Conservation (phyloP, 2,329 filamentous ascomycete species). For the Claviceps spartinae region DNA sequence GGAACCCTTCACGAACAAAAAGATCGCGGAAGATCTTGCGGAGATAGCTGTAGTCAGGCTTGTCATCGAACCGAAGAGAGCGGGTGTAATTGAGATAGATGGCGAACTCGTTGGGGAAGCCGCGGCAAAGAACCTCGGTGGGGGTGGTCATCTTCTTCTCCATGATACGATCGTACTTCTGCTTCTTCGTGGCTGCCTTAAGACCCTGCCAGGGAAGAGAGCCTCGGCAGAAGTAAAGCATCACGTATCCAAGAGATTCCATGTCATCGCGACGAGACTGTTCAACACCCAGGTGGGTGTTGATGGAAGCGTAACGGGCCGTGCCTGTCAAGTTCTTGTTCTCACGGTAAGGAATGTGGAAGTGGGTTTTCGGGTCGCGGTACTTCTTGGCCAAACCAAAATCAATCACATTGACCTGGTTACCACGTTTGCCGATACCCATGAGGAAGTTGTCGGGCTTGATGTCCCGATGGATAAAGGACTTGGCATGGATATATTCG, state of each 20-base stretch:
- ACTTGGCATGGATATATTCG: conserved; percentile 99
- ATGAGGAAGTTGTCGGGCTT: conserved; percentile 99
- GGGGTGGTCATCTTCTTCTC: conserved; percentile 99
- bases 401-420: conserved; percentile 98
- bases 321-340: conserved; percentile 99
- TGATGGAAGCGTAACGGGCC: conserved; percentile 96
- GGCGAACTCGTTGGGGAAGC: conserved; percentile 98
- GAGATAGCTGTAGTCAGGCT: conserved; percentile 98
- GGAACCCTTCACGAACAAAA: conserved; percentile 97
- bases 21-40: conserved; percentile 99
- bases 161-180: conserved; percentile 99
- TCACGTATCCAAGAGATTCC: conserved; percentile 97
- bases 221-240: conserved; percentile 99
- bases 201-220: conserved; percentile 97
- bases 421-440: conserved; percentile 97
- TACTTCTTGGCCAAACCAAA: conserved; percentile 99
- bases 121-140: conserved; percentile 94
- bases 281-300: conserved; percentile 95
- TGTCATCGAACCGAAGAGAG: conserved; percentile 96
- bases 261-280: conserved; percentile 99
- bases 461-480: conserved; percentile 98
- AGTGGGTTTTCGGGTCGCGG: conserved; percentile 98
- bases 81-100: conserved; percentile 99
- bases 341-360: conserved; percentile 99
- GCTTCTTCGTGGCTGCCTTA: conserved; percentile 98